Base-by-base conservation (phyloP, 306 rosid genomes). In the Erythrophleum fordii region DNA sequence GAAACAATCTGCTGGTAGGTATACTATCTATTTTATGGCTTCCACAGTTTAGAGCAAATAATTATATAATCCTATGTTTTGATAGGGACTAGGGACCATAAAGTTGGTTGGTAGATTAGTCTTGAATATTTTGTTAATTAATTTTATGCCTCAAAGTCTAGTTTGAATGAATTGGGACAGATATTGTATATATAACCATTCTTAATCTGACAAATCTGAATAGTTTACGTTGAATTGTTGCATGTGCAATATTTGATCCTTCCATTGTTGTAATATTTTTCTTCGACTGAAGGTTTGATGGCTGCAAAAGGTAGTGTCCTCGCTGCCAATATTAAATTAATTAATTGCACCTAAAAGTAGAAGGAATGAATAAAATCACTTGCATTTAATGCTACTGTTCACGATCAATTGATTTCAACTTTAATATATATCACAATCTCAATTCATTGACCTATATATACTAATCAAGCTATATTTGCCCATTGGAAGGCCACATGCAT, bases 101-200 rank as follows among this genome's bases (percentile, higher is more conserved):
- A 62, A 31, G 70, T 64, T 64, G 52, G 52, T 46, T 46, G 70
- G 46, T 64, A 22, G 46, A 65, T 65, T 34, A 37, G 35, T 65
- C 26, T 35, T 18, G 22, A 35, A 17, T 65, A 17, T 9, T 35
- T 35, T 18, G 35, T 34, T 18, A 10, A 34, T 65, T 35, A 18
- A n/a, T 35, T 17, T 34, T 18, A 35, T 64, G 39, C n/a, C 23
- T 2, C 34, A 29, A 14, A 8, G 1, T 60, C 11, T 6, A 2
- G 45, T 25, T 6, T 62, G 6, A 7, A 62, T 16, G 10, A 31
- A 61, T 28, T 56, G 22, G 11, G 64, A 3, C 64, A 23, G 8
- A 23, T 56, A 8, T 20, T 22, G 4, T 1, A 31, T 1, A 31
- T 31, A 31, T 31, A 8, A 44, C 48, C 13, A 11, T 2, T 46